Percentiles rank a stretch among this genome's conserved stretches.
Conservation (phyloP, 2,329 filamentous ascomycete genomes). For the Rhexocercosporidium sp. region DNA sequence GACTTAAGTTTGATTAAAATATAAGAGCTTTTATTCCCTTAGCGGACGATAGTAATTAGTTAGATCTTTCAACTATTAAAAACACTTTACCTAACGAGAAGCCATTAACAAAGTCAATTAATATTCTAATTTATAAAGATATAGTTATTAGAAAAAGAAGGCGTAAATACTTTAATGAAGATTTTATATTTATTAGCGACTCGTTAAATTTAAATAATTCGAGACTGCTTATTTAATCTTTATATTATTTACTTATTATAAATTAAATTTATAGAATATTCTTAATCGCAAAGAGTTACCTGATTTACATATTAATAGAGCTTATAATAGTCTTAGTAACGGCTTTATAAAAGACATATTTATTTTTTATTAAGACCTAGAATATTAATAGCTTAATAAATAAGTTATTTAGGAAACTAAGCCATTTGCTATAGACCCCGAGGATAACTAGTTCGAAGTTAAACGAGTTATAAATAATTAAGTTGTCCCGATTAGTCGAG, state of each 20-base stretch:
- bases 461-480: slow-evolving; percentile 25
- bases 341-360: slow-evolving; percentile 17
- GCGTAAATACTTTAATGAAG: slow-evolving; percentile 23
- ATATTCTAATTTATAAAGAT: slow-evolving; percentile 15
- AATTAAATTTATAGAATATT: slow-evolving; percentile 26
- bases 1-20: slow-evolving; percentile 13
- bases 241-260: slow-evolving; percentile 26
- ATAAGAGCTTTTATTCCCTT: slow-evolving; percentile 15
- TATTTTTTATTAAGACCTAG: slow-evolving; percentile 22
- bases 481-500: slow-evolving; percentile 22
- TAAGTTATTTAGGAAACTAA: slow-evolving; percentile 18
- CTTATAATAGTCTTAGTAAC: slow-evolving; percentile 21
- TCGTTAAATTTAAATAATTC: slow-evolving; percentile 24
- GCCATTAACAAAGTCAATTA: slow-evolving; percentile 11
- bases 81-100: slow-evolving; percentile 12
- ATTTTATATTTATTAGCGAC: slow-evolving; percentile 23
- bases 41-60: slow-evolving; percentile 9
- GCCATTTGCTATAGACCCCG: slow-evolving; percentile 20
- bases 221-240: slow-evolving; percentile 24
- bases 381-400: slow-evolving; percentile 17
- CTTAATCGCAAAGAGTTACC: slow-evolving; percentile 17
- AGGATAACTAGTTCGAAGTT: slow-evolving; percentile 28
- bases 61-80: slow-evolving; percentile 16
- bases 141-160: slow-evolving; percentile 13
- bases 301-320: slow-evolving; percentile 15